Conservation (phyloP, 257 asterid genomes). For the Anisodus tanguticus region DNA sequence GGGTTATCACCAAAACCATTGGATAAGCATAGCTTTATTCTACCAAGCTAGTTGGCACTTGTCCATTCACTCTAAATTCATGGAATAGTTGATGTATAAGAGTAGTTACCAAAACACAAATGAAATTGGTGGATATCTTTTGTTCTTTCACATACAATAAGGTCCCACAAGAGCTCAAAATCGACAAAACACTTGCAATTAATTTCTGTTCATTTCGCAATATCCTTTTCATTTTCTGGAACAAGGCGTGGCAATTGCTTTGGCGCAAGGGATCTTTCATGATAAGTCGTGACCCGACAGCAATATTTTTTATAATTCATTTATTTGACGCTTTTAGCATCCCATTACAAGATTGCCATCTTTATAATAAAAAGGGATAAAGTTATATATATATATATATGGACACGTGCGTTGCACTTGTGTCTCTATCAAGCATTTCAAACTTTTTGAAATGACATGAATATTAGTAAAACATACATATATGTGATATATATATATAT, state of each 20-base stretch:
- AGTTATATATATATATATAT: no score
- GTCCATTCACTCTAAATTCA: not conserved
- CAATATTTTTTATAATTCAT: not conserved
- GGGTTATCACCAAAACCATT: not conserved
- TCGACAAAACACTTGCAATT: no score
- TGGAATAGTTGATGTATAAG: not conserved
- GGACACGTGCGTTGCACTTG: no score
- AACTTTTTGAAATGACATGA: no score
- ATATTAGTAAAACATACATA: no score
- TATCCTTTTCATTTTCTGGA: not conserved
- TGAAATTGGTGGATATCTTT: not conserved
- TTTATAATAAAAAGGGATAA: no score
- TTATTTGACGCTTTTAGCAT: constrained; percentile 27
- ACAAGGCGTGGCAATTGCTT: constrained; percentile 25
- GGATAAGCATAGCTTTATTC: not conserved
- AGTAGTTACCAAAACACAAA: not conserved
- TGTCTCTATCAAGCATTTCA: no score
- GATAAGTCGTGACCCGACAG: constrained; percentile 21
- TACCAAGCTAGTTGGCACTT: not conserved
- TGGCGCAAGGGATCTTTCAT: constrained; percentile 11
- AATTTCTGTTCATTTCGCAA: not conserved
- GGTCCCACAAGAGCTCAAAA: no score
- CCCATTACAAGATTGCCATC: constrained; percentile 6
- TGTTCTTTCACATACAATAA: no score
- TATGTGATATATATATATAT: no score